Evolutionary conservation across 139 green algal genomes (phyloP), one percentile per base, ranked within the genome.

Genomic region (Micromonas commoda): DNA sequence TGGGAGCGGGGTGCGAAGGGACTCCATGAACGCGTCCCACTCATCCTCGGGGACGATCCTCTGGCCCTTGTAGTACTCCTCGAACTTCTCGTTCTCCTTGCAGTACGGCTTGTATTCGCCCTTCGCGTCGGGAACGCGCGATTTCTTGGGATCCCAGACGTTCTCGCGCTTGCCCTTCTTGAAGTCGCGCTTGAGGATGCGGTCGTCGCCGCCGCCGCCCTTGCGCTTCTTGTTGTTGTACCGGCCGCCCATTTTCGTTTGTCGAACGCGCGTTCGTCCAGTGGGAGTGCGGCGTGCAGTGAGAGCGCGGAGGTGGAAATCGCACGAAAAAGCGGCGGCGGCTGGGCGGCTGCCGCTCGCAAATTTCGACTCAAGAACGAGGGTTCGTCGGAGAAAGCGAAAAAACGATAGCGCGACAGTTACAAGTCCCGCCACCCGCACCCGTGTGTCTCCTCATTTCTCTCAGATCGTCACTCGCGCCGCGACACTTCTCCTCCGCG

Each of bases 1-100:
- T 21, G 95, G 95, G 79, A 99, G 86, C 37, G 86, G 90, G 32
- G 54, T 87, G 34, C 85, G 81, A 34, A 99, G 84, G 13, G 71
- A 76, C 0, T 52, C 71, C 38, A 99, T 74, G 80, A 99, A 99
- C 0, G 63, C 83, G 0, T 93, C 87, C 92, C 92, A 99, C 78
- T 99, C 91, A 2, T 78, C 86, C 35, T 90, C 87, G 0, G 87
- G 87, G 9, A 93, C 78, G 33, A 97, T 87, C 45, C 74, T 82
- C 85, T 95, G 90, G 34, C 54, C 85, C 81, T 93, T 83, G 76
- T 93, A 93, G 45, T 92, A 93, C 57, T 89, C 87, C 73, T 89
- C 87, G 77, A 92, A 93, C 5, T 38, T 34, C 26, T 68, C 80
- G 39, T 90, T 88, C 54, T 68, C 51, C 19, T 39, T 35, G 32